Base-by-base conservation (phyloP, 2,329 filamentous ascomycete genomes). In the Colletotrichum sp. region DNA sequence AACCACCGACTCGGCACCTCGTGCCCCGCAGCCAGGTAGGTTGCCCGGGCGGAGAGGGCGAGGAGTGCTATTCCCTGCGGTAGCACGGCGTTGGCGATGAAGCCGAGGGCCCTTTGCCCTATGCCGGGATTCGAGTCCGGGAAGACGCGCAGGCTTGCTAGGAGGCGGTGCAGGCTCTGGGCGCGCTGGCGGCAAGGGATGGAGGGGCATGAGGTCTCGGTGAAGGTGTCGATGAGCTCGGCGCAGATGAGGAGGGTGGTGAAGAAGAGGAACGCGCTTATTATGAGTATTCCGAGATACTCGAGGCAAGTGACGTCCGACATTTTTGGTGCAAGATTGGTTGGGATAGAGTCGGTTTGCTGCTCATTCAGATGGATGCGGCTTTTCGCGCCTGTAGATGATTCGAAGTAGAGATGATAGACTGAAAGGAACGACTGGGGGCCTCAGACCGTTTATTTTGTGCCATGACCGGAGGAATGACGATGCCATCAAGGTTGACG, bases 71-170 rank as follows among this genome's bases (percentile, higher is more conserved):
- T 6, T 5, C 18, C 38, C 18, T 48, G 38, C 9, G 38, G 18
- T 9, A 12, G 18, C 18, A 18, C 38, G 9, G 38, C 38, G 18
- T n/a, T 3, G 38, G 38, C 2, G 38, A 48, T n/a, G 18, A 48
- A 12, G 38, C 38, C 18, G 18, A 48, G 38, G 38, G 18, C 18
- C 18, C 3, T n/a, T 0, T 4, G 0, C 3, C 38, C 9, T 7
- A 48, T n/a, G 0, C 38, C 38, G 38, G 18, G 18, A n/a, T 48
- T n/a, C 3, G 38, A 48, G 38, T n/a, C 38, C 18, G 9, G 18
- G 38, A 48, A 48, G 38, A 48, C 9, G 38, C 5, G 18, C 5
- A 43, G 34, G 1, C 6, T 2, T 4, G 34, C 34, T 6, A 12
- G 38, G 0, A 48, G 38, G 5, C 9, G 38, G 38, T n/a, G 38